Percentiles rank a stretch among this genome's conserved stretches.
Conservation (phyloP, 208 protist genomes). For the Crithidia sp. region DNA sequence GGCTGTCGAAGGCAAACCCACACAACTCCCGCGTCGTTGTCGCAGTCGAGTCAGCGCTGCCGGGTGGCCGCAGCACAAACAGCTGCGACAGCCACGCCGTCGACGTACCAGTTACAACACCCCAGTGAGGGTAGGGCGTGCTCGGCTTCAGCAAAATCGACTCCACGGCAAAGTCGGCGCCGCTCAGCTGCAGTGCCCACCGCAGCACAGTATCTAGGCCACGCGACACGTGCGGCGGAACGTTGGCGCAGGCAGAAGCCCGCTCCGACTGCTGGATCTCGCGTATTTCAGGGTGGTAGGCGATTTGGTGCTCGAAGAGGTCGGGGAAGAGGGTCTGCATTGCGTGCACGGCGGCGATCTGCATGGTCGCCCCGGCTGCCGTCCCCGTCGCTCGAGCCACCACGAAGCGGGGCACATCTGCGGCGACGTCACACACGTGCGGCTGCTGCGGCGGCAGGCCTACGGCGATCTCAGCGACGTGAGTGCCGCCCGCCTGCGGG, state of each 20-base stretch:
- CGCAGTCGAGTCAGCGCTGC: neutral
- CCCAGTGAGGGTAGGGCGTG: slow-evolving; percentile 43
- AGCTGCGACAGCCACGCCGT: slow-evolving; percentile 31
- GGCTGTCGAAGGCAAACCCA: slow-evolving; percentile 42
- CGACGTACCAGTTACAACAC: slow-evolving; percentile 24
- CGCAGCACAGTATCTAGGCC: slow-evolving; percentile 50
- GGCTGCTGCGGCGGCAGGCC: slow-evolving; percentile 2
- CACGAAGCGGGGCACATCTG: slow-evolving; percentile 8
- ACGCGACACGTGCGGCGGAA: slow-evolving; percentile 43
- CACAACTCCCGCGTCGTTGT: slow-evolving; percentile 17
- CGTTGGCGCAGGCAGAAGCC: slow-evolving; percentile 25
- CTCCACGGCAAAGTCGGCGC: slow-evolving; percentile 39
- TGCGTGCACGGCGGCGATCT: slow-evolving; percentile 47
- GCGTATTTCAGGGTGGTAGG: slow-evolving; percentile 56
- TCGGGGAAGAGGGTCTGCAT: slow-evolving; percentile 64
- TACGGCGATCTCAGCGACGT: slow-evolving; percentile 13
- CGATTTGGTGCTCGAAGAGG: slow-evolving; percentile 68
- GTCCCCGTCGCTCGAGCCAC: slow-evolving; percentile 38
- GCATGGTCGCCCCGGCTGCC: slow-evolving; percentile 38
- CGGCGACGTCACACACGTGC: neutral
- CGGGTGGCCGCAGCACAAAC: slow-evolving; percentile 1
- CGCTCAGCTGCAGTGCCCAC: slow-evolving; percentile 49
- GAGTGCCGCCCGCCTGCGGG: slow-evolving; percentile 2
- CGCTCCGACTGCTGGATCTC: slow-evolving; percentile 44
- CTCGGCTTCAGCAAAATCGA: slow-evolving; percentile 32